phyloP scores from a whole-genome alignment of 352 stramenopile genomes.

The Phytopythium montanum region DNA sequence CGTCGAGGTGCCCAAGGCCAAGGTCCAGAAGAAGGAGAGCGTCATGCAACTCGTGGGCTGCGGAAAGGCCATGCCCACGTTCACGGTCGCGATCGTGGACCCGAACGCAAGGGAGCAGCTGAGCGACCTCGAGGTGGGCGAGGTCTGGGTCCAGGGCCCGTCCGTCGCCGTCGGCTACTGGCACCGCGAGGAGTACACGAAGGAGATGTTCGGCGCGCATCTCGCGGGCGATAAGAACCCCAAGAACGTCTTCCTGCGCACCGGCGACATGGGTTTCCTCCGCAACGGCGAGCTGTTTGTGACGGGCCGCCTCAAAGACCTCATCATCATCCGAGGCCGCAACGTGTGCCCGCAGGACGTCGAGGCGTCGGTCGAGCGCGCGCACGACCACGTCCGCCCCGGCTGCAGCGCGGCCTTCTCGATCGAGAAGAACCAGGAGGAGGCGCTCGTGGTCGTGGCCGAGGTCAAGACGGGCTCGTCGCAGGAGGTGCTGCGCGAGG shows the following conservation, averaged over 20 bases:
- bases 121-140: slow-evolving; percentile 67
- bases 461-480: slow-evolving; percentile 68
- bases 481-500: slow-evolving; percentile 42
- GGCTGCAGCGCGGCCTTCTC: slow-evolving; percentile 78
- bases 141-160: slow-evolving; percentile 92
- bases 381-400: slow-evolving; percentile 63
- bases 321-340: slow-evolving; percentile 83
- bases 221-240: slow-evolving; percentile 38
- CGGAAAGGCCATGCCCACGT: slow-evolving; percentile 74
- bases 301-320: slow-evolving; percentile 70
- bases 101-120: slow-evolving; percentile 45
- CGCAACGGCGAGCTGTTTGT: slow-evolving; percentile 67
- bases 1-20: slow-evolving; percentile 24
- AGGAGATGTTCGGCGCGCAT: slow-evolving; percentile 63
- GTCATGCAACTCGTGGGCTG: slow-evolving; percentile 74
- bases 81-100: slow-evolving; percentile 66
- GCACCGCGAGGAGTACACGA: slow-evolving; percentile 61
- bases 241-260: slow-evolving; percentile 45
- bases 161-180: slow-evolving; percentile 73
- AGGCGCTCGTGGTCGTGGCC: slow-evolving; percentile 71
- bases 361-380: slow-evolving; percentile 59
- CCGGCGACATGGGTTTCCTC: slow-evolving; percentile 78
- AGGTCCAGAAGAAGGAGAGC: slow-evolving; percentile 20
- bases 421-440: slow-evolving; percentile 73
- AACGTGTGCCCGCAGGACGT: slow-evolving; percentile 80